Conservation (phyloP, 805 yeast genomes). For the Kluyveromyces nonfermentans region DNA sequence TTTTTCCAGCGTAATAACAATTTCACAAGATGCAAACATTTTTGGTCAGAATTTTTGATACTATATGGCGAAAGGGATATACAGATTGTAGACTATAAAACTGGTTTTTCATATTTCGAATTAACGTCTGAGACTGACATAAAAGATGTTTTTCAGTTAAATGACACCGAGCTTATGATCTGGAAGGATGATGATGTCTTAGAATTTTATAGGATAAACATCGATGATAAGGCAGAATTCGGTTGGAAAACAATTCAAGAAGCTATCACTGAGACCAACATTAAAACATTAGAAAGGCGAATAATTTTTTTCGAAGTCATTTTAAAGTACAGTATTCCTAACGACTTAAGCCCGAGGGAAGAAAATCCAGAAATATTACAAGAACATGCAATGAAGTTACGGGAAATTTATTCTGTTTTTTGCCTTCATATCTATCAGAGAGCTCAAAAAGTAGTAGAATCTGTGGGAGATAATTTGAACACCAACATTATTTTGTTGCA, state of each 20-base stretch:
- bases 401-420: conserved; percentile 27
- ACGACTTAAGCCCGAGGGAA: not conserved
- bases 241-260: not conserved
- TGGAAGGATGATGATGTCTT: conserved; percentile 16
- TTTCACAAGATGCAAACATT: conserved; percentile 12
- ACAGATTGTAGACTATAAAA: conserved; percentile 20
- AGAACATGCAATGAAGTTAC: conserved; percentile 23
- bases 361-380: conserved; percentile 13
- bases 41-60: conserved; percentile 15
- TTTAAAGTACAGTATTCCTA: conserved; percentile 2
- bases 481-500: conserved; percentile 8
- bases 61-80: conserved; percentile 11
- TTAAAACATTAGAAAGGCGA: conserved; percentile 16
- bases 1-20: conserved; percentile 15
- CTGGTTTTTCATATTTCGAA: conserved; percentile 21
- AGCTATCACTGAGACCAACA: not conserved
- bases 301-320: conserved; percentile 22
- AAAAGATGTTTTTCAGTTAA: conserved; percentile 9
- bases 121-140: conserved; percentile 18
- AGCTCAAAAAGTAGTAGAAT: conserved; percentile 8
- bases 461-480: not conserved
- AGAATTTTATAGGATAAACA: conserved; percentile 16
- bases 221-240: conserved; percentile 14
- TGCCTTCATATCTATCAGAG: conserved; percentile 18
- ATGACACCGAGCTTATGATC: conserved; percentile 15